A percentile compares a stretch with the other conserved stretches of the same genome.
Evolutionary conservation across 2,329 filamentous ascomycete species (phyloP).

Genomic region (Neofusicoccum kwambonambiense): DNA sequence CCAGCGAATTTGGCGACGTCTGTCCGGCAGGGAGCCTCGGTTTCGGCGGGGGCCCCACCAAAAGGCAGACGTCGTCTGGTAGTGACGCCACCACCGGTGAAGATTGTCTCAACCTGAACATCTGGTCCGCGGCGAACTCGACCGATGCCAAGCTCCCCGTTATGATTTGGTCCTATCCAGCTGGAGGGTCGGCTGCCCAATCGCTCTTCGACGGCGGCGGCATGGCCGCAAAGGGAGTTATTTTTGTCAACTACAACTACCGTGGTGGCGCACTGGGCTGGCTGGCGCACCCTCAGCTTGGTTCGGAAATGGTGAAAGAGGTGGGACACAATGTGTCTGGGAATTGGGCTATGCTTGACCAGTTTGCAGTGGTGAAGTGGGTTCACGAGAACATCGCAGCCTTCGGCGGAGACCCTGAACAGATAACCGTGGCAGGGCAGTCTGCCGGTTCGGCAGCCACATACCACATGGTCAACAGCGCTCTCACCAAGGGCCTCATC

Average conservation of each 20-base stretch:
- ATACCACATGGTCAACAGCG: conserved; percentile 39
- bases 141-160: conserved; percentile 40
- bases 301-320: conserved; percentile 52
- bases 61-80: too few relatives aligned
- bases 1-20: conserved; percentile 10
- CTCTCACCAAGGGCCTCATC: conserved; percentile 43
- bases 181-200: conserved; percentile 20
- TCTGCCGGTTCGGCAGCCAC: conserved; percentile 41
- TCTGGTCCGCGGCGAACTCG: conserved; percentile 41
- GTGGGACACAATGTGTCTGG: conserved; percentile 55
- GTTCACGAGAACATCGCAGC: conserved; percentile 43
- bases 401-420: conserved; percentile 41
- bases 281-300: conserved; percentile 54
- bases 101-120: conserved; percentile 49
- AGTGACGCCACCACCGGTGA: conserved; percentile 28
- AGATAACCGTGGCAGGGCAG: conserved; percentile 41
- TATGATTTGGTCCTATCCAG: conserved; percentile 26
- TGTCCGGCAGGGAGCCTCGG: neutral
- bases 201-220: conserved; percentile 19
- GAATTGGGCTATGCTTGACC: conserved; percentile 46
- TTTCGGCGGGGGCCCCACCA: too few relatives aligned
- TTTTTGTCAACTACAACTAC: conserved; percentile 79
- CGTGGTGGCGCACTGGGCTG: conserved; percentile 74
- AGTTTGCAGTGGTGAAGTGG: conserved; percentile 48
- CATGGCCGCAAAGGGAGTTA: conserved; percentile 54